Evolutionary conservation across 352 stramenopile genomes (phyloP), one percentile per base, ranked within the genome.

Genomic region (Peronosclerospora sorghi): DNA sequence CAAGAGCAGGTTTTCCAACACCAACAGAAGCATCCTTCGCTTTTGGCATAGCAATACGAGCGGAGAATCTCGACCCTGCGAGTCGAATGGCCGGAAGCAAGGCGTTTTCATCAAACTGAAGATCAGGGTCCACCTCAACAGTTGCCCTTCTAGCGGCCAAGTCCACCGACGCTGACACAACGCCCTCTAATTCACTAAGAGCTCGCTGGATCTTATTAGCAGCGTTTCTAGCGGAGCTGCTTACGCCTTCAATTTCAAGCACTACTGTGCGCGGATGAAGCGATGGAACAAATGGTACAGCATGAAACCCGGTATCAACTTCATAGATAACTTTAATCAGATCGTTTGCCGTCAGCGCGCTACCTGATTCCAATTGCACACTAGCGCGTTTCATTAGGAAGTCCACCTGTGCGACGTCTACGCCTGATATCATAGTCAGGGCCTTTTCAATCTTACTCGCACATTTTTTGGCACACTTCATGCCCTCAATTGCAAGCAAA

Each of bases 391-490:
- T 82, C 8, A 60, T 46, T 5, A 51, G 35, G 21, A 92, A 91
- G 27, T 92, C 70, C 40, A 94, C 79, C 4, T 40, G 57, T 0
- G 77, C 74, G 27, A 32, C 73, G 35, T 83, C 46, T 18, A 94
- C 73, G 4, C 68, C 68, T 5, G 62, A 12, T 1, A 71, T 53
- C 4, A 60, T 48, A 29, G 56, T 56, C 21, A 94, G 61, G 5
- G 73, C 69, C 1, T 49, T 62, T 41, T 89, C 55, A 1, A 94
- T 66, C 41, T 90, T 94, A 4, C 53, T 60, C 13, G 74, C 79
- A 19, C 81, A 90, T 30, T 86, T 87, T 44, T 85, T 87, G 12
- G 70, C 71, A 40, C 77, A 89, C 35, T 66, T 86, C 81, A 94
- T 90, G 14, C 79, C 81, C 4, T 69, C 60, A 12, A 94, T 52